Percentiles rank a stretch among this genome's conserved stretches.
Evolutionary conservation across 2,329 filamentous ascomycete genomes (phyloP).

Genomic region (Elsinoe australis): DNA sequence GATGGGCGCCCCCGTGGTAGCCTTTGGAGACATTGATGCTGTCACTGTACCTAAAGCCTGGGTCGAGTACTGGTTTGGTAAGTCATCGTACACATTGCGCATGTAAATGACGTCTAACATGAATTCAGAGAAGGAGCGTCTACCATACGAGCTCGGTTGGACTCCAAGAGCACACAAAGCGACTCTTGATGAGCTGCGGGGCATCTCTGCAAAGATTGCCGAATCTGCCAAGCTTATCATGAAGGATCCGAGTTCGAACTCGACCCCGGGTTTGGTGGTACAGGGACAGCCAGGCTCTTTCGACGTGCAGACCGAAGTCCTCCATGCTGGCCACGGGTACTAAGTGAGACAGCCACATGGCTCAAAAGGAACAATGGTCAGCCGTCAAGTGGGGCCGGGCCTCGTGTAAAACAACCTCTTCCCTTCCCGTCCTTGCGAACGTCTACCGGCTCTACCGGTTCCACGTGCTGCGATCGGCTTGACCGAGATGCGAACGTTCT

Average conservation of each 20-base stretch:
- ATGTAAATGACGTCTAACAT: neutral
- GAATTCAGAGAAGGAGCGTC: conserved; percentile 6
- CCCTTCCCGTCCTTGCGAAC: too few species aligned
- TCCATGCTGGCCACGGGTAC: too few species aligned
- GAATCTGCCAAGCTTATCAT: conserved; percentile 3
- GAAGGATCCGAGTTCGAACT: neutral
- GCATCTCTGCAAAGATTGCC: neutral
- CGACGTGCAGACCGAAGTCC: too few species aligned
- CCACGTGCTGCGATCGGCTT: too few species aligned
- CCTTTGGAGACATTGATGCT: conserved; percentile 6
- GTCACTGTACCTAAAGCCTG: conserved; percentile 6
- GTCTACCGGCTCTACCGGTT: too few species aligned
- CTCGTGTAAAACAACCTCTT: too few species aligned
- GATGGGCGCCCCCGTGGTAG: neutral
- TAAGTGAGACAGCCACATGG: too few species aligned
- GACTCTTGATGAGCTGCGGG: neutral
- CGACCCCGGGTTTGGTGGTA: neutral
- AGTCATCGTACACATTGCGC: neutral
- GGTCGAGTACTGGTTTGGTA: conserved; percentile 4
- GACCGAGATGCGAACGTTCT: too few species aligned
- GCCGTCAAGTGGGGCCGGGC: too few species aligned
- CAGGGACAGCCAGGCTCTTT: too few species aligned
- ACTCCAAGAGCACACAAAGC: neutral
- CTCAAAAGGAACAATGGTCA: too few species aligned
- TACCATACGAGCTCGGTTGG: conserved; percentile 11